A percentile compares a stretch with the other conserved stretches of the same genome.
phyloP scores from a whole-genome alignment of 768 basidiomycete species.

The Tricholoma bakamatsutake region DNA sequence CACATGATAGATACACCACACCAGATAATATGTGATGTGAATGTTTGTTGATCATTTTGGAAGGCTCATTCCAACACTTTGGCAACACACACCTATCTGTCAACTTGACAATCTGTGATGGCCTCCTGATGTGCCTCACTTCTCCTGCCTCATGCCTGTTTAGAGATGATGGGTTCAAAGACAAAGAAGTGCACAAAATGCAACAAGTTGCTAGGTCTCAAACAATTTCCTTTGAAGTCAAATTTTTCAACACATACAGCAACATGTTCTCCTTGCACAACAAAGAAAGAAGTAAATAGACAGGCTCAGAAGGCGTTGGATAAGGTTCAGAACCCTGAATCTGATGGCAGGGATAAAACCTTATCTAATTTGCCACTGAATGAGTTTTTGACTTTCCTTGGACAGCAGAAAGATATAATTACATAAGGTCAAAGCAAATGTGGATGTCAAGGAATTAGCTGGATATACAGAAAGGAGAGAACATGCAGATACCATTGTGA shows the following conservation, averaged over 20 bases:
- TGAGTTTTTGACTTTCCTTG: not conserved
- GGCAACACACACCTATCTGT: not conserved
- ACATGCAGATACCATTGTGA: not conserved
- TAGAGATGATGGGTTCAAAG: not conserved
- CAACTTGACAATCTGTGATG: not conserved
- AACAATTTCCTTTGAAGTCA: not conserved
- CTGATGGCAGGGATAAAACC: not conserved
- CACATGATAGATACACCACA: too few relatives aligned
- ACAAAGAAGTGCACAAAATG: not conserved
- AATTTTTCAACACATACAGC: not conserved
- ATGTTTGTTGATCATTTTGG: too few relatives aligned
- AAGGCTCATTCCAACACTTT: not conserved
- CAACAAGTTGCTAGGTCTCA: not conserved
- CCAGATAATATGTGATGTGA: too few relatives aligned
- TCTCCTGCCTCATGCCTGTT: not conserved
- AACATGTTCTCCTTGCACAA: not conserved
- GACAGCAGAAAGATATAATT: not conserved
- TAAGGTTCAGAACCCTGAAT: not conserved
- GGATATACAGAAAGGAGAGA: not conserved
- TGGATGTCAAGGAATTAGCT: not conserved
- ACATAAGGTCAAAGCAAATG: not conserved
- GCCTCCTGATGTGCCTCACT: not conserved
- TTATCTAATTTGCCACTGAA: not conserved
- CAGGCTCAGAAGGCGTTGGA: not conserved
- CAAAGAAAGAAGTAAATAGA: not conserved